Conservation (phyloP, 2,329 filamentous ascomycete species). For the Arachnopeziza araneosa region DNA sequence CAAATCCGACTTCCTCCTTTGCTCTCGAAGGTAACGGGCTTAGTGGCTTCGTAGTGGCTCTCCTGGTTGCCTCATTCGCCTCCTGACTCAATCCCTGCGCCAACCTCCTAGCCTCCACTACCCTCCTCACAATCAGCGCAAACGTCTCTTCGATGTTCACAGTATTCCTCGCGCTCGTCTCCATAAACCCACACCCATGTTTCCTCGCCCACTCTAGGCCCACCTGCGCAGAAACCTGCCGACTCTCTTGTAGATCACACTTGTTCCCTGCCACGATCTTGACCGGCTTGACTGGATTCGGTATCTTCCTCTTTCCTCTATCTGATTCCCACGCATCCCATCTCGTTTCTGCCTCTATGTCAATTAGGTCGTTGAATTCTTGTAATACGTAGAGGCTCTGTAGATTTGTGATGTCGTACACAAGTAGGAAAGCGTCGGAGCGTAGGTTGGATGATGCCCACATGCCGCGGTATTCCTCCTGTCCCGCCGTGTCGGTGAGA, state of each 20-base stretch:
- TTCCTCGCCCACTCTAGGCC: conserved; percentile 73
- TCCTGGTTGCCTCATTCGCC: conserved; percentile 15
- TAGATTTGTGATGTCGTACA: conserved; percentile 77
- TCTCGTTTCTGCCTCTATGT: conserved; percentile 74
- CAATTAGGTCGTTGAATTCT: conserved; percentile 78
- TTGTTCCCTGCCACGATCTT: conserved; percentile 86
- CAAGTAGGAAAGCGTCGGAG: conserved; percentile 77
- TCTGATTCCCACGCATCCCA: conserved; percentile 30
- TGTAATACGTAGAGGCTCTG: conserved; percentile 65
- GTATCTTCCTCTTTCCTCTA: conserved; percentile 13
- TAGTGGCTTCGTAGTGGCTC: conserved; percentile 26
- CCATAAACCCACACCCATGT: conserved; percentile 78
- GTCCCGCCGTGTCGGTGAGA: conserved; percentile 80
- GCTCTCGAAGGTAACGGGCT: conserved; percentile 24
- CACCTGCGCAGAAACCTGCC: conserved; percentile 62
- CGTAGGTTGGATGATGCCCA: conserved; percentile 75
- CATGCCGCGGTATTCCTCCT: conserved; percentile 84
- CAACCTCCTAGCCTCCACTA: conserved; percentile 42
- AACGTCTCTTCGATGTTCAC: conserved; percentile 90
- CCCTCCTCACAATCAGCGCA: conserved; percentile 59
- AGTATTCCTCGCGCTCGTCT: conserved; percentile 77
- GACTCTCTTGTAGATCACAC: conserved; percentile 68
- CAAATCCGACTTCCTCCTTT: conserved; percentile 19
- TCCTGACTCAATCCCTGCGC: conserved; percentile 9
- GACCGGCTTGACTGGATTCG: conserved; percentile 44